phyloP scores from a whole-genome alignment of 306 rosid species.

The Lathyrus oleraceus region DNA sequence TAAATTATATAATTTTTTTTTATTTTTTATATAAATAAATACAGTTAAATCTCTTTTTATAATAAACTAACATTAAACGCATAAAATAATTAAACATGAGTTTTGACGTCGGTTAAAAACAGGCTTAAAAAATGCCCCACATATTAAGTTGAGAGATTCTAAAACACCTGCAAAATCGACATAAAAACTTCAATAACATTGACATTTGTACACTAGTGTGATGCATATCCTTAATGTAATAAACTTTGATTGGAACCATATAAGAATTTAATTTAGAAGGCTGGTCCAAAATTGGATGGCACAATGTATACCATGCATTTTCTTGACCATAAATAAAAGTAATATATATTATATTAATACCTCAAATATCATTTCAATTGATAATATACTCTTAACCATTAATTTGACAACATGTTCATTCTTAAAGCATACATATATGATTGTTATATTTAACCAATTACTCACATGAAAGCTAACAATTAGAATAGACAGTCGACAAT shows the following conservation, averaged over 20 bases:
- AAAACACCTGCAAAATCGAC: too few species aligned
- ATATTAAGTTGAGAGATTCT: too few species aligned
- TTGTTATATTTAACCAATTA: constrained; percentile 9
- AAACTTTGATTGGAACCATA: neutral
- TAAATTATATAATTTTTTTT: too few species aligned
- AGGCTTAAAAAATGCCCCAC: too few species aligned
- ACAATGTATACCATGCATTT: neutral
- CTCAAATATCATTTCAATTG: neutral
- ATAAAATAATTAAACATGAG: too few species aligned
- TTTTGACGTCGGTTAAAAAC: too few species aligned
- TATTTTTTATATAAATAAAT: too few species aligned
- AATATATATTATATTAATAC: neutral
- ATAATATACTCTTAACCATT: neutral
- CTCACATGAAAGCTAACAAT: neutral
- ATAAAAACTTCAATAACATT: too few species aligned
- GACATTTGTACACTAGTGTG: too few species aligned
- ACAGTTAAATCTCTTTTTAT: too few species aligned
- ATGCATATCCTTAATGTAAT: too few species aligned
- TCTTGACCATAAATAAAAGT: neutral
- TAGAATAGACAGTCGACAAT: neutral
- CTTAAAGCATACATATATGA: neutral
- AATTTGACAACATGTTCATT: neutral
- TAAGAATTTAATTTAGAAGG: neutral
- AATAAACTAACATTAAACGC: too few species aligned
- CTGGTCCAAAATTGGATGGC: neutral